Evolutionary conservation across 2,329 filamentous ascomycete genomes (phyloP), one percentile per base, ranked within the genome.

Genomic region (Ascochyta pisi): DNA sequence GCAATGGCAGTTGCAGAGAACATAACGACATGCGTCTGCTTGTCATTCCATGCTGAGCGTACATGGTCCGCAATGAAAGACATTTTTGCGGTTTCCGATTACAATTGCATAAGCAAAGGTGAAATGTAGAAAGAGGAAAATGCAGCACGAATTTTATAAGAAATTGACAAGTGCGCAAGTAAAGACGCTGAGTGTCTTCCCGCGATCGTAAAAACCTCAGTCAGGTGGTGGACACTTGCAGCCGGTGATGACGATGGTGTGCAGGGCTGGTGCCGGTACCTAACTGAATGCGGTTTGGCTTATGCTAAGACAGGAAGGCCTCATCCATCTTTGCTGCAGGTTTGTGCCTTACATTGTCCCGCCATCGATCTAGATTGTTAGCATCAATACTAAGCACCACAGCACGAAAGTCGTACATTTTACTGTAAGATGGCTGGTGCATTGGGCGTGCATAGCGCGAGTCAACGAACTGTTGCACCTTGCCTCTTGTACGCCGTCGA

Each of bases 1-100:
- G 82, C 81, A 57, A 84, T 83, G 3, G 82, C 82, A 3, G 80
- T 83, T 42, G 78, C 79, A 26, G 78, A 81, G 71, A 84, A 83
- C 54, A 82, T 68, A 40, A 84, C 80, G 54, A 84, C 79, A 69
- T 84, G 76, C 19, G 71, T 72, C 67, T 79, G 74, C 64, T 79
- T 79, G 68, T 73, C 66, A 31, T 62, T 60, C 55, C 68, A 68
- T 9, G 66, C 67, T 22, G 64, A 53, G 27, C 64, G 61, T 34
- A 64, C 52, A 50, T 67, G 60, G 34, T 62, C 23, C 5, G 40
- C 31, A 38, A 62, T 52, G 54, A 61, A 44, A 37, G 62, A 54
- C 62, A 64, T 64, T 7, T 29, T 41, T 24, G 43, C 35, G 35
- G 19, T 52, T 26, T 24, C 15, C 27, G 31, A 16, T 16, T 52